Evolutionary conservation across 1,284 basidiomycete species (phyloP), one percentile per base, ranked within the genome.

Genomic region (Gomphus bonarii): DNA sequence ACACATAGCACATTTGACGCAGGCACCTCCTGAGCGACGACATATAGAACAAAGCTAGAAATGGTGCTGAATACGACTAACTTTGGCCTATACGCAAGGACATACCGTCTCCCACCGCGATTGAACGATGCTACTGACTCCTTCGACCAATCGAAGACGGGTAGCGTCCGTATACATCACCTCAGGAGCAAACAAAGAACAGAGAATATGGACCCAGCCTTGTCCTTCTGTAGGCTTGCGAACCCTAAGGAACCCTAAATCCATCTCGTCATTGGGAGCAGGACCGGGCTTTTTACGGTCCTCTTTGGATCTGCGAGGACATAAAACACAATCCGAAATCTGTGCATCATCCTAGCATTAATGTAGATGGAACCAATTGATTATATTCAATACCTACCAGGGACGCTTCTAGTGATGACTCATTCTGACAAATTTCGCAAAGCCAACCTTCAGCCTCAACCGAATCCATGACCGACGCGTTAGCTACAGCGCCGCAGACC

Each of bases 151-250:
- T 51, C 85, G 83, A 55, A 95, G 73, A 48, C 79, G 78, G 11
- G 72, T 65, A 0, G 88, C 78, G 68, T 94, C 85, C 22, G 88
- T 86, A 69, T 87, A 95, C 18, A 75, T 76, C 7, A 95, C 73
- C 65, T 97, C 94, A 3, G 88, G 86, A 33, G 85, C 82, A 72
- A 93, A 98, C 0, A 90, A 81, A 1, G 94, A 82, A 71, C 95
- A 98, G 1, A 97, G 69, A 20, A 94, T 75, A 67, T 99, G 95
- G 0, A 85, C 85, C 91, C 93, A 97, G 60, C 91, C 89, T 69
- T 89, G 87, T 28, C 91, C 88, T 72, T 98, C 95, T 0, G 95
- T 97, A 4, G 91, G 91, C 68, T 97, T 97, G 67, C 89, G 84
- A 3, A 85, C 88, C 43, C 91, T 85, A 40, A 97, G 73, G 63